Evolutionary conservation across 352 stramenopile species (phyloP).

Genomic region (Phytophthora sansomeana): DNA sequence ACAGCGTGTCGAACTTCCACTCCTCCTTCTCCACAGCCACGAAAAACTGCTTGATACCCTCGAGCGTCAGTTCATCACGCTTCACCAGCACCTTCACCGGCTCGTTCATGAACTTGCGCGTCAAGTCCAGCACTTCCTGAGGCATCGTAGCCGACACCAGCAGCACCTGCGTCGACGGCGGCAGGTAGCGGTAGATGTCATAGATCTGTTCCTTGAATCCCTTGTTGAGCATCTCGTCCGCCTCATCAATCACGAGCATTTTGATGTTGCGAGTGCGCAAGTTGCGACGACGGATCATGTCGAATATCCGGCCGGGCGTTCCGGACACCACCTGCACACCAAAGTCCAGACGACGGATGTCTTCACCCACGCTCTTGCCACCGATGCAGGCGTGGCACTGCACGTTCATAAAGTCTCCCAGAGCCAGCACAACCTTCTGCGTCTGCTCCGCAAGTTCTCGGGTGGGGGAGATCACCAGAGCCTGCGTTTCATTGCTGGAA

Average conservation of each 20-base stretch:
- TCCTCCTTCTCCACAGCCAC: conserved; percentile 98
- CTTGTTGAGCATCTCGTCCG: conserved; percentile 98
- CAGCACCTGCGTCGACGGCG: conserved; percentile 94
- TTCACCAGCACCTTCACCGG: conserved; percentile 97
- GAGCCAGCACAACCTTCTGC: conserved; percentile 94
- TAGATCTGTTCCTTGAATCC: conserved; percentile 99
- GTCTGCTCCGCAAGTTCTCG: conserved; percentile 98
- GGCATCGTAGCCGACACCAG: conserved; percentile 96
- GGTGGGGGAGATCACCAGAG: conserved; percentile 96
- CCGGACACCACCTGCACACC: conserved; percentile 95
- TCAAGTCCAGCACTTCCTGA: conserved; percentile 96
- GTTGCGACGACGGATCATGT: conserved; percentile 96
- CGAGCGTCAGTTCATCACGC: conserved; percentile 97
- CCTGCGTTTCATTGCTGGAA: conserved; percentile 93
- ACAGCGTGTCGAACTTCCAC: conserved; percentile 99
- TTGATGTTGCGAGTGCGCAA: conserved; percentile 93
- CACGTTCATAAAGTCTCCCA: conserved; percentile 99
- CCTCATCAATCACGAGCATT: conserved; percentile 98
- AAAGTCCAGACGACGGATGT: conserved; percentile 96
- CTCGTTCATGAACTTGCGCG: conserved; percentile 98
- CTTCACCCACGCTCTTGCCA: conserved; percentile 94
- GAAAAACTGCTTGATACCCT: conserved; percentile 99
- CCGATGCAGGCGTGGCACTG: conserved; percentile 97
- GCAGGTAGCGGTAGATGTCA: conserved; percentile 96
- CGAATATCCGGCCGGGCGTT: conserved; percentile 97